phyloP scores from a whole-genome alignment of 768 basidiomycete genomes.

The Panellus pusillus region DNA sequence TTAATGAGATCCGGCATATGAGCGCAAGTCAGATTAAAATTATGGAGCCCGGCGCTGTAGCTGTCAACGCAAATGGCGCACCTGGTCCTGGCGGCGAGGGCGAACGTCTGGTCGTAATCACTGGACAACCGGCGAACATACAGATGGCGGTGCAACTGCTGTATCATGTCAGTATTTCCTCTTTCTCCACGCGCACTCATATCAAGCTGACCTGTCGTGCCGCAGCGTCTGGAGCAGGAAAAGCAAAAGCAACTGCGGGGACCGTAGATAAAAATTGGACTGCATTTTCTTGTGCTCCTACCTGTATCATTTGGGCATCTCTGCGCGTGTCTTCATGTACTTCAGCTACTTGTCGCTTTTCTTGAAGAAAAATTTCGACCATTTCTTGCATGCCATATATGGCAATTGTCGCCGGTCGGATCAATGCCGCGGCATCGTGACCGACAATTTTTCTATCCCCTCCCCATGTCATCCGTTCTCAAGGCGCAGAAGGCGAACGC shows the following conservation, averaged over 20 bases:
- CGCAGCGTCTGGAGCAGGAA: constrained; percentile 81
- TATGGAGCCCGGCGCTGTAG: constrained; percentile 91
- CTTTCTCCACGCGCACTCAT: neutral
- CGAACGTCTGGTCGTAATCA: constrained; percentile 93
- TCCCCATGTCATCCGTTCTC: constrained; percentile 61
- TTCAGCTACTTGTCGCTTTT: constrained; percentile 9
- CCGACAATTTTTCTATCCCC: neutral
- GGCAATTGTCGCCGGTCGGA: no score
- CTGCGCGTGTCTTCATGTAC: constrained; percentile 4
- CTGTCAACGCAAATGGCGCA: constrained; percentile 65
- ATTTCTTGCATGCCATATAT: no score
- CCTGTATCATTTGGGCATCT: constrained; percentile 5
- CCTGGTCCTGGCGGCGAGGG: constrained; percentile 75
- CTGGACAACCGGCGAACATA: constrained; percentile 92
- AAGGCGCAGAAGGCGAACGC: constrained; percentile 61
- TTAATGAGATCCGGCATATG: constrained; percentile 97
- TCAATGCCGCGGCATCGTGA: no score
- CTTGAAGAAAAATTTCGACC: constrained; percentile 1
- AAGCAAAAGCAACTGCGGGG: constrained; percentile 78
- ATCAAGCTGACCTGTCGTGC: neutral
- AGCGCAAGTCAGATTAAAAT: constrained; percentile 97
- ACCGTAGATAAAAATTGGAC: constrained; percentile 22
- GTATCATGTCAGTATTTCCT: constrained; percentile 63
- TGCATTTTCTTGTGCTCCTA: constrained; percentile 3
- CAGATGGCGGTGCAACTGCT: constrained; percentile 94